Base-by-base conservation (phyloP, 305 asterid genomes). In the Ilex paraguariensis region DNA sequence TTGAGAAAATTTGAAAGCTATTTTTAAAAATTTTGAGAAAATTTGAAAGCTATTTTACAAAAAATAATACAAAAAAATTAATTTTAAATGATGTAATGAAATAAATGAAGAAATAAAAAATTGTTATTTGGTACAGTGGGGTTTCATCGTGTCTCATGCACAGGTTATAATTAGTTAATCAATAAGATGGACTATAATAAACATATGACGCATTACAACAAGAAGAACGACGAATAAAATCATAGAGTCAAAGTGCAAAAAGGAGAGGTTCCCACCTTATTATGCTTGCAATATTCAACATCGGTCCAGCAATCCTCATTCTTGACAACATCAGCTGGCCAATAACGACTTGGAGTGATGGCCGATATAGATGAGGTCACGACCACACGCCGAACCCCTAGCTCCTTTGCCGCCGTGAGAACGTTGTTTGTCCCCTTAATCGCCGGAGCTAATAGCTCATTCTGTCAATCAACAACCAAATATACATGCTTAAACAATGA, bases 271-370 rank as follows among this genome's bases (percentile, higher is more conserved):
- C 44, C n/a, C 45, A 91, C 98, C 95, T 77, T 95, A 6, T 89
- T 83, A 57, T 65, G 72, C 73, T 63, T 83, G 92, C 95, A 87
- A 77, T 83, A 91, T 46, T 91, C 95, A 62, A 72, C 87, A 66
- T 88, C 95, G 21, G 89, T 17, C 96, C 96, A 91, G 86, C 98
- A 88, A 45, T 91, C 88, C 76, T 91, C 98, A 56, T 77, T 77
- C 81, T 75, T 85, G 57, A 81, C 78, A 48, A 61, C 66, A 78
- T 87, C 91, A 58, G 84, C 79, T 0, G 94, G 95, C 96, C 92
- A 84, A 56, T 72, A 75, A 54, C 95, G 90, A 81, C 91, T 84
- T 13, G 90, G 89, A 32, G 54, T 7, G 31, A 87, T 76, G 3
- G 96, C 87, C 12, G 98, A 84, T 40, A 64, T 0, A 2, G 98